Evolutionary conservation across 2,329 filamentous ascomycete genomes (phyloP).

Genomic region (Fusarium annulatum): DNA sequence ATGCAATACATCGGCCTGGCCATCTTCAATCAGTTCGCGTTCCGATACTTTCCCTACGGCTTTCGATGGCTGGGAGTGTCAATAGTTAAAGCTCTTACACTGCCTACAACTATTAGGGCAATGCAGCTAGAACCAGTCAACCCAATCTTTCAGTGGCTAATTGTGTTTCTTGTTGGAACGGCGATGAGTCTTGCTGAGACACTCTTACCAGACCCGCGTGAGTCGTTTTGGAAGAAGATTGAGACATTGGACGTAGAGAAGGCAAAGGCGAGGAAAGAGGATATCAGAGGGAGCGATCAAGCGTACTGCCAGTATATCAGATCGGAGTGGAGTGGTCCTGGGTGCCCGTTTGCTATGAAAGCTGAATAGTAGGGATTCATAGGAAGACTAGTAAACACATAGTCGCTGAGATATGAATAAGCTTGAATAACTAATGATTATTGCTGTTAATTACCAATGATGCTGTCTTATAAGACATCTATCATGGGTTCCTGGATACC

Average conservation of each 20-base stretch:
- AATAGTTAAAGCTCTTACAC: neutral
- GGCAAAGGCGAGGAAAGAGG: neutral
- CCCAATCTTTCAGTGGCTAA: neutral
- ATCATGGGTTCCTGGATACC: neutral
- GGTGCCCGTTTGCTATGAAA: neutral
- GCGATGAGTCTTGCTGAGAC: neutral
- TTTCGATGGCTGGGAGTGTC: neutral
- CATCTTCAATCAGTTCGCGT: slow-evolving; percentile 1
- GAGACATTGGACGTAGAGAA: neutral
- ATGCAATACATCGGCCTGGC: slow-evolving; percentile 1
- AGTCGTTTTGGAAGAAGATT: slow-evolving; percentile 4
- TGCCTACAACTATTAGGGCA: neutral
- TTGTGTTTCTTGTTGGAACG: neutral
- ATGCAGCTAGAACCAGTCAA: neutral
- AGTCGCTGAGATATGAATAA: neutral
- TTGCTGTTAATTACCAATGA: too few relatives aligned
- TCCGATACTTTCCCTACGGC: neutral
- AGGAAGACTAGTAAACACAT: too few relatives aligned
- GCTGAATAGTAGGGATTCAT: too few relatives aligned
- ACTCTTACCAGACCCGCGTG: neutral
- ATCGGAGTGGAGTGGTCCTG: neutral
- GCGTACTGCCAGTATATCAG: neutral
- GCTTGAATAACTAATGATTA: rapidly evolving
- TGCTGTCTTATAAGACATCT: neutral
- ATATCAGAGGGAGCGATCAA: neutral